A percentile compares a stretch with the other conserved stretches of the same genome.
phyloP scores from a whole-genome alignment of 2,329 filamentous ascomycete genomes.

The Fonsecaea erecta region DNA sequence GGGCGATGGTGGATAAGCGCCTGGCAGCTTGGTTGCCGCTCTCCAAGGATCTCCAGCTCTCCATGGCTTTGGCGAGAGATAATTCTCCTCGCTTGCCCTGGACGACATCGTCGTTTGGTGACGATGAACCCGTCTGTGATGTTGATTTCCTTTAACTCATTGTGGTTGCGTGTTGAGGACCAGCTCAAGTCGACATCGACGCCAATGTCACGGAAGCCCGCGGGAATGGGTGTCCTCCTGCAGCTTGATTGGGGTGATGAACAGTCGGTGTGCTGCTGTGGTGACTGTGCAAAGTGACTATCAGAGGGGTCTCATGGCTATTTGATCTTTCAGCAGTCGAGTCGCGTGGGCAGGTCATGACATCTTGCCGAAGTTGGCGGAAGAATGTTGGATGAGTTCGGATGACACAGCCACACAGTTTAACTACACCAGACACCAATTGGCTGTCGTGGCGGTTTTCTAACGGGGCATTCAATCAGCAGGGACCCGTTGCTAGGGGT shows the following conservation, averaged over 20 bases:
- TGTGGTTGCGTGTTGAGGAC: not conserved
- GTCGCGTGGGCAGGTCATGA: slow-evolving; percentile 19
- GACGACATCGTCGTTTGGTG: slow-evolving; percentile 23
- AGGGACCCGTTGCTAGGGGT: not conserved
- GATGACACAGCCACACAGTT: slow-evolving; percentile 14
- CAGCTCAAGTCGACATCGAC: not conserved
- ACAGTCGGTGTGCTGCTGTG: not conserved
- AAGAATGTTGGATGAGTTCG: slow-evolving; percentile 14
- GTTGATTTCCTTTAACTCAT: slow-evolving; percentile 20
- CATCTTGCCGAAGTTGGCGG: not conserved
- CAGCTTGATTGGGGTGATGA: not conserved
- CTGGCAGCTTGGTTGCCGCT: slow-evolving; percentile 49
- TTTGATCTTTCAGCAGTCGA: slow-evolving; percentile 9
- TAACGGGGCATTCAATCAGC: not conserved
- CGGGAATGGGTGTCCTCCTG: not conserved
- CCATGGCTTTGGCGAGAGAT: slow-evolving; percentile 31
- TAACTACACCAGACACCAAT: slow-evolving; percentile 2
- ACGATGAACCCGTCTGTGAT: not conserved
- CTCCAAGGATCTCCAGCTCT: slow-evolving; percentile 34
- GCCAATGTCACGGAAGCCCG: not conserved
- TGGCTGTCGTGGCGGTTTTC: not conserved
- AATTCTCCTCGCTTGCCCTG: slow-evolving; percentile 19
- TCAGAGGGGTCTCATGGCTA: not conserved
- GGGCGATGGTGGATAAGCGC: slow-evolving; percentile 51
- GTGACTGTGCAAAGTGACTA: not conserved